Base-by-base conservation (phyloP, 2,329 filamentous ascomycete genomes). In the Apiospora koreana region DNA sequence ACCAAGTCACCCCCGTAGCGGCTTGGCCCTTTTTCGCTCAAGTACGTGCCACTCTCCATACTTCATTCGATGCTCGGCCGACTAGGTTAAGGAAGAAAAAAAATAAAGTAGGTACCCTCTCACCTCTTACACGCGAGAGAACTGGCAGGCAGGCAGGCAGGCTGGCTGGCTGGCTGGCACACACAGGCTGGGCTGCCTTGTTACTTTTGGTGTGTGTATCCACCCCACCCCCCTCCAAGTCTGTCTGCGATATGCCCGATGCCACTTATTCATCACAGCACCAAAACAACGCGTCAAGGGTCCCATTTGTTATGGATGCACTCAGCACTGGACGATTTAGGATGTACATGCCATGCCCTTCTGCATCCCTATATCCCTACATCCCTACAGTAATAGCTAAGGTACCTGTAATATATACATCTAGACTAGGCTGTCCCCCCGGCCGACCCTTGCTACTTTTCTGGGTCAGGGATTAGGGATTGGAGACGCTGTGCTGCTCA, bases 191-290 rank as follows among this genome's bases (percentile, higher is more conserved):
- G 25, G 14, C 14, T 35, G 25, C 10, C 43, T n/a, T 43, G 41
- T 2, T 16, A 12, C 9, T 12, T 41, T 48, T 48, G 46, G 46
- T 48, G 48, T 28, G 48, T 12, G 14, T 16, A 35, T 8, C 50
- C 28, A 62, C 28, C 54, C 28, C 50, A n/a, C n/a, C 2, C 25
- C 50, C 50, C 54, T 62, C 28, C 54, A 62, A 38, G 28, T 10
- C 23, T 16, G 23, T n/a, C 31, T 62, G 54, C 54, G 54, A 62
- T 62, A 62, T 62, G 54, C 54, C 54, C 28, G 28, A 62, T 62
- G 54, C 54, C 31, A 38, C 54, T 38, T 38, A 38, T 62, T 62
- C 54, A 38, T 62, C 54, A 62, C 54, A 62, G 54, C 54, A 38
- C 21, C 31, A n/a, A 62, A 43, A 12, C 28, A 38, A 62, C 31